Evolutionary conservation across 2,329 filamentous ascomycete species (phyloP).

Genomic region (Fusarium sp.): DNA sequence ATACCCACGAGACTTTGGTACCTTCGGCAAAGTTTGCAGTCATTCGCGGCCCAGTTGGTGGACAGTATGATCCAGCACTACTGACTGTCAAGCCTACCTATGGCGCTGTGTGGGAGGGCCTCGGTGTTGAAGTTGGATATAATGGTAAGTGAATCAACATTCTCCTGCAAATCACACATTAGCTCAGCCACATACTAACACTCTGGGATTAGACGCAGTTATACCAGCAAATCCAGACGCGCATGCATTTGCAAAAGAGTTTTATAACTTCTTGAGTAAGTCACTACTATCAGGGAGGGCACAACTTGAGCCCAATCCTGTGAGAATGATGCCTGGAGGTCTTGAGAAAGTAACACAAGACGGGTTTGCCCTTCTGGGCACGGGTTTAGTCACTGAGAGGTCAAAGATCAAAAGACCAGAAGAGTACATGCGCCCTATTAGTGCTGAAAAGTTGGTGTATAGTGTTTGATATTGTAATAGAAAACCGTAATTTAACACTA

Average conservation of each 20-base stretch:
- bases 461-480: too few relatives aligned
- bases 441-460: too few relatives aligned
- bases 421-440: too few relatives aligned
- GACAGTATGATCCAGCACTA: conserved; percentile 35
- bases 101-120: conserved; percentile 55
- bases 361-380: conserved; percentile 44
- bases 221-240: conserved; percentile 39
- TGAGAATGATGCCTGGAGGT: conserved; percentile 48
- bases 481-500: too few relatives aligned
- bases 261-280: conserved; percentile 50
- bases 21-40: conserved; percentile 41
- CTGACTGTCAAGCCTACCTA: conserved; percentile 50
- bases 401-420: conserved; percentile 13
- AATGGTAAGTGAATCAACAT: conserved; percentile 36
- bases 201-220: not conserved
- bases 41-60: conserved; percentile 38
- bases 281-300: not conserved
- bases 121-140: conserved; percentile 54
- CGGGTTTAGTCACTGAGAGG: conserved; percentile 39
- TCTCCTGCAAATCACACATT: rapidly evolving
- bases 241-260: conserved; percentile 47
- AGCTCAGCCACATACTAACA: rapidly evolving
- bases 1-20: conserved; percentile 42
- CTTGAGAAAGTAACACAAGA: conserved; percentile 43
- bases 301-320: conserved; percentile 44